Evolutionary conservation across 177 flowering plant species (phyloP), one percentile per base, ranked within the genome.

Genomic region (Vitis hybrid): DNA sequence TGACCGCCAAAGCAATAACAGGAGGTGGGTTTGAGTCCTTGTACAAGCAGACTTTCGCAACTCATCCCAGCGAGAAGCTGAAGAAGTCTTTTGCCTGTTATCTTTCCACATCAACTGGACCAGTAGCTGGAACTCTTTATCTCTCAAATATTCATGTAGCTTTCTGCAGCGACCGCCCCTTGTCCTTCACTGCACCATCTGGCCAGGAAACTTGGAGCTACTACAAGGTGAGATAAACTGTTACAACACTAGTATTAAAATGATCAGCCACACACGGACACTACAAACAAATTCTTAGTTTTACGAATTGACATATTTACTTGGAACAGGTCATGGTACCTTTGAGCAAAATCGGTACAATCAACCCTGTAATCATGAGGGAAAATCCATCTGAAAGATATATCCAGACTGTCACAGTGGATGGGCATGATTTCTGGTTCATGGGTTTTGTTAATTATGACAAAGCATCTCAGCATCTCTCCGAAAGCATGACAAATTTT

Each of bases 151-250:
- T 49, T 18, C 84, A 79, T 62, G 77, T 82, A 0, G 90, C 87
- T 17, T 90, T 90, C 78, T 88, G 90, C 79, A 90, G 94, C 63
- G 94, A 90, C 71, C 86, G 81, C 50, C 89, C 91, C n/a, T 75
- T 90, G 11, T 84, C 80, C 13, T 83, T 70, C 76, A 72, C 73
- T 41, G 81, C 89, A 14, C 83, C 89, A 1, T 84, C 89, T 4
- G 94, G 89, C 8, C 86, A 85, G 66, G 74, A 80, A 73, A 65
- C 84, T 15, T 88, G 92, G 91, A 80, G 82, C 79, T 86, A 86
- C 68, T 90, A 88, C 82, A 90, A 86, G 89, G 86, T 84, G 69
- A 71, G 18, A 35, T 55, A 64, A 21, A 63, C 60, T n/a, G 65
- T 21, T 11, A 66, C 68, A 6, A 46, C 58, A 10, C 63, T 24